Evolutionary conservation across 257 asterid genomes (phyloP), one percentile per base, ranked within the genome.

Genomic region (Solanum lycopersicoides): DNA sequence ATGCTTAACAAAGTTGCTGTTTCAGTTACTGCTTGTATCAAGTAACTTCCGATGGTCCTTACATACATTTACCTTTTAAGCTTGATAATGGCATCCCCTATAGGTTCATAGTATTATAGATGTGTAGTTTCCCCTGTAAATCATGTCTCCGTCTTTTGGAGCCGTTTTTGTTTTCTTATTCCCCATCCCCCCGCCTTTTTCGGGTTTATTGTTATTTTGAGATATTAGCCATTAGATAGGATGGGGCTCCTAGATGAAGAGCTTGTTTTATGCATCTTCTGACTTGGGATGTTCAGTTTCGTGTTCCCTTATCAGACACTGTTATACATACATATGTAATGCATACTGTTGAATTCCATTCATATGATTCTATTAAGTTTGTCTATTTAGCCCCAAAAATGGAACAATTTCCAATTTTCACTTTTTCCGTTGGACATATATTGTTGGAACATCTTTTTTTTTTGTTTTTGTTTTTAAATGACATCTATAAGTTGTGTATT

Each of bases 11-110:
- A 91, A 85, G 86, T 53, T 91, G 59, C 75, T 95, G 88, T 23
- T 88, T 30, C 60, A 88, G 82, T 86, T 92, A 77, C 89, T 90
- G 90, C 91, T 92, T 77, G 73, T 87, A 7, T 76, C 88, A 76
- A 91, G 87, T 83, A 79, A 87, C 39, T 47, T 25, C 32, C 39
- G 73, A 34, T 83, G 20, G 30, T 56, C 45, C 60, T 13, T 88
- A 0, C 12, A 87, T 83, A 28, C 69, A 30, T 85, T 21, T 21
- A 44, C 71, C 16, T 80, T 84, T 13, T 88, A 63, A 75, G 80
- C 68, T 12, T 63, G 69, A 73, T 30, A 37, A 68, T 28, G 42
- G 63, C 28, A 79, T 39, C 23, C 74, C 86, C 56, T 15, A 72
- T 87, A 84, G 75, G 44, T 88, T 65, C 63, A 47, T 89, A 41